Evolutionary conservation across 441 rosid species (phyloP).

Genomic region (Macaranga tanarius): DNA sequence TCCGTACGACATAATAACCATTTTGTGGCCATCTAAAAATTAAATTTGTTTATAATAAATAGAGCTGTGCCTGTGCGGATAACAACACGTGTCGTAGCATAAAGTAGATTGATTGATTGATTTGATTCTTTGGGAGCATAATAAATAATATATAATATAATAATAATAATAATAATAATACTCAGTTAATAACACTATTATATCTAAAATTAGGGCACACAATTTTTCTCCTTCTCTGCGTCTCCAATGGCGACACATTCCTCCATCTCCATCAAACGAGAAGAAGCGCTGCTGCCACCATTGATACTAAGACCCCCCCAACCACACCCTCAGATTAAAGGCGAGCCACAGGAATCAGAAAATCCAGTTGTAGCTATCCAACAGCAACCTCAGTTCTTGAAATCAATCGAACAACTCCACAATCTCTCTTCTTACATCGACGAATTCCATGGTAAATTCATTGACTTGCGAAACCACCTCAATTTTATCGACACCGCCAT

Average conservation of each 20-base stretch:
- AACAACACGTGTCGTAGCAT: no score
- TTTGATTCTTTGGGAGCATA: no score
- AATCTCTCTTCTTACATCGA: constrained; percentile 41
- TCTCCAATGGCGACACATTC: constrained; percentile 13
- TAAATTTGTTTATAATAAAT: no score
- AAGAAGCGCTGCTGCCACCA: neutral
- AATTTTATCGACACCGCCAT: constrained; percentile 45
- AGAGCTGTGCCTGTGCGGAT: no score
- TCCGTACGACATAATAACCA: no score
- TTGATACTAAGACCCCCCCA: constrained; percentile 10
- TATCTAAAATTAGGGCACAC: constrained; percentile 1
- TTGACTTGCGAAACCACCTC: constrained; percentile 53
- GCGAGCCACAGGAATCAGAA: constrained; percentile 16
- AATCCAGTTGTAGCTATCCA: neutral
- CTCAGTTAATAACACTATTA: no score
- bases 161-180: no score
- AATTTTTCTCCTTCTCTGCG: neutral
- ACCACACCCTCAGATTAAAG: constrained; percentile 6
- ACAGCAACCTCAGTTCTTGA: constrained; percentile 24
- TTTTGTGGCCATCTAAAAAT: no score
- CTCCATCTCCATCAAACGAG: constrained; percentile 11
- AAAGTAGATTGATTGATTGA: no score
- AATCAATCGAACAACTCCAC: constrained; percentile 40
- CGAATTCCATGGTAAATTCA: constrained; percentile 42
- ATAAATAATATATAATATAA: no score